phyloP scores from a whole-genome alignment of 2,329 filamentous ascomycete genomes.

The Apiospora hydei region DNA sequence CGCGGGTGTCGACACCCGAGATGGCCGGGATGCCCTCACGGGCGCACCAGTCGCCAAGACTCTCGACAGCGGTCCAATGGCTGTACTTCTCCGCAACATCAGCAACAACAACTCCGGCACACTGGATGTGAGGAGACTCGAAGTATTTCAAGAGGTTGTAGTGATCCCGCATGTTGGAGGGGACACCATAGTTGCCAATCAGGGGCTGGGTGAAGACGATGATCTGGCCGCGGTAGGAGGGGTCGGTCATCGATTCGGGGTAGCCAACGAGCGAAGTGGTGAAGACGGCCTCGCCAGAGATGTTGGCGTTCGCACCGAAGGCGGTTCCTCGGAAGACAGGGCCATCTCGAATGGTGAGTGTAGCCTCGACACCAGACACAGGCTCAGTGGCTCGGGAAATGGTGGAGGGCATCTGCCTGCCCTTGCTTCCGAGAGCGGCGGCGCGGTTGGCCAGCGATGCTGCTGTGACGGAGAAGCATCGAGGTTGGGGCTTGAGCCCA shows the following conservation, averaged over 20 bases:
- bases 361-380: conserved; percentile 79
- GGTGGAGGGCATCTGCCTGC: conserved; percentile 69
- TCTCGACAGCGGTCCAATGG: conserved; percentile 98
- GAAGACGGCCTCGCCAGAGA: conserved; percentile 98
- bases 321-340: conserved; percentile 96
- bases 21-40: conserved; percentile 96
- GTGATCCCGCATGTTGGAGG: conserved; percentile 83
- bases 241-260: conserved; percentile 91
- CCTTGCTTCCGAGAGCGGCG: conserved; percentile 73
- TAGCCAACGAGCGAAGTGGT: conserved; percentile 98
- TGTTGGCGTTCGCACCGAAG: conserved; percentile 95
- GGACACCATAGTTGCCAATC: conserved; percentile 98
- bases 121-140: conserved; percentile 97
- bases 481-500: conserved; percentile 43
- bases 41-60: conserved; percentile 91
- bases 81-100: conserved; percentile 94
- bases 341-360: conserved; percentile 94
- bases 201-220: conserved; percentile 97
- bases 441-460: conserved; percentile 43
- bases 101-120: conserved; percentile 92
- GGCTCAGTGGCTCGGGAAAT: conserved; percentile 68
- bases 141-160: conserved; percentile 96
- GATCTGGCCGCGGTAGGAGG: conserved; percentile 92
- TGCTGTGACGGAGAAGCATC: conserved; percentile 47
- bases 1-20: conserved; percentile 95